These are phyloP conservation scores for Delonix regia DNA, from an alignment of 306 rosid species.

Conservation along the genomic window DNA sequence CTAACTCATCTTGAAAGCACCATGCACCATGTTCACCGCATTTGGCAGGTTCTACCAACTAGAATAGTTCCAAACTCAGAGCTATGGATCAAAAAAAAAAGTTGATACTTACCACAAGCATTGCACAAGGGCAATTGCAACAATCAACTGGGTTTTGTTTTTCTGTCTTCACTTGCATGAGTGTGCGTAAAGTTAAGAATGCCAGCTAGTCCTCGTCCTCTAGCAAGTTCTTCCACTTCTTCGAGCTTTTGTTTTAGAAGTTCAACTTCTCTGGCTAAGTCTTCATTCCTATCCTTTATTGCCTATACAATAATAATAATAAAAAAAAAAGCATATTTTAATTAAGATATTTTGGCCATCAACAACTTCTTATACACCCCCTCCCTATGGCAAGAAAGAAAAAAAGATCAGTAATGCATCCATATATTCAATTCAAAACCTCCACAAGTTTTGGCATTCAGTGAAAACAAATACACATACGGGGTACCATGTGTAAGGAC, in stretches of 20 bases:
- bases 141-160: constrained; percentile 37
- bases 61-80: not conserved
- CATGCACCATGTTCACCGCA: not conserved
- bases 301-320: not conserved
- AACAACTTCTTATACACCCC: not conserved
- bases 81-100: not conserved
- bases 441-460: not conserved
- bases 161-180: constrained; percentile 27
- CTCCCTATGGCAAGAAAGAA: not conserved
- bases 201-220: constrained; percentile 16
- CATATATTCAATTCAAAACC: constrained; percentile 19
- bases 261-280: constrained; percentile 25
- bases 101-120: constrained; percentile 5
- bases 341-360: not conserved
- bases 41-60: not conserved
- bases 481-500: not conserved
- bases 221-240: constrained; percentile 37
- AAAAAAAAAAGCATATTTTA: not conserved
- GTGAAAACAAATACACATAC: not conserved
- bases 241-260: constrained; percentile 34
- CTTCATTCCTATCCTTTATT: constrained; percentile 18
- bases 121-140: constrained; percentile 10
- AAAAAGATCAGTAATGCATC: constrained; percentile 1
- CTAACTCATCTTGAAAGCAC: not conserved
- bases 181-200: constrained; percentile 27